These are phyloP conservation scores for Helicocarpus griseus DNA, from an alignment of 2,329 filamentous ascomycete species.

Conservation along the genomic window DNA sequence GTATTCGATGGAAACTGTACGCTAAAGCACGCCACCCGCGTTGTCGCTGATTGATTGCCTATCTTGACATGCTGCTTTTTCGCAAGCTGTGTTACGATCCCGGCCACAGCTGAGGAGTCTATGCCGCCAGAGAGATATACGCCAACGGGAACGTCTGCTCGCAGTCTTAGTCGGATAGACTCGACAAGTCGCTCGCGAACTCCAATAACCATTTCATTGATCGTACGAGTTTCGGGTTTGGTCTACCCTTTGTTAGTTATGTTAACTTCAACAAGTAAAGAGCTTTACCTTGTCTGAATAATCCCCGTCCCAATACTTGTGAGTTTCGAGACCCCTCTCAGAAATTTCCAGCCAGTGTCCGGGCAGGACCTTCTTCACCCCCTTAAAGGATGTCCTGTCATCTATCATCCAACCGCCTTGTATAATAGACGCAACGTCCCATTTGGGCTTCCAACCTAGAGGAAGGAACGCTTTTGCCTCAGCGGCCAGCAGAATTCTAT, in stretches of 20 bases:
- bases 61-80: slow-evolving; percentile 37
- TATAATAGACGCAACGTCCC: slow-evolving; percentile 41
- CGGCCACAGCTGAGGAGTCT: slow-evolving; percentile 48
- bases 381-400: slow-evolving; percentile 41
- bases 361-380: slow-evolving; percentile 29
- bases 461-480: slow-evolving; percentile 47
- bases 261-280: not conserved
- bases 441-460: slow-evolving; percentile 43
- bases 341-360: slow-evolving; percentile 1
- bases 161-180: slow-evolving; percentile 43
- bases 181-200: slow-evolving; percentile 44
- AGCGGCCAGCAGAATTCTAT: slow-evolving; percentile 39
- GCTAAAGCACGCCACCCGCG: slow-evolving; percentile 39
- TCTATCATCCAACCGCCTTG: slow-evolving; percentile 38
- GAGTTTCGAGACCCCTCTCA: slow-evolving; percentile 18
- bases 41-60: slow-evolving; percentile 33
- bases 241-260: not conserved
- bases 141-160: slow-evolving; percentile 49
- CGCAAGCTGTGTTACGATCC: slow-evolving; percentile 46
- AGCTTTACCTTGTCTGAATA: slow-evolving; percentile 42
- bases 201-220: slow-evolving; percentile 43
- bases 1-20: slow-evolving; percentile 43
- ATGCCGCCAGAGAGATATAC: slow-evolving; percentile 50
- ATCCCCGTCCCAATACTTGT: slow-evolving; percentile 45
- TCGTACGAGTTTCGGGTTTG: slow-evolving; percentile 31